Evolutionary conservation across 1,284 basidiomycete genomes (phyloP).

Genomic region (Boletus semigastroideus): DNA sequence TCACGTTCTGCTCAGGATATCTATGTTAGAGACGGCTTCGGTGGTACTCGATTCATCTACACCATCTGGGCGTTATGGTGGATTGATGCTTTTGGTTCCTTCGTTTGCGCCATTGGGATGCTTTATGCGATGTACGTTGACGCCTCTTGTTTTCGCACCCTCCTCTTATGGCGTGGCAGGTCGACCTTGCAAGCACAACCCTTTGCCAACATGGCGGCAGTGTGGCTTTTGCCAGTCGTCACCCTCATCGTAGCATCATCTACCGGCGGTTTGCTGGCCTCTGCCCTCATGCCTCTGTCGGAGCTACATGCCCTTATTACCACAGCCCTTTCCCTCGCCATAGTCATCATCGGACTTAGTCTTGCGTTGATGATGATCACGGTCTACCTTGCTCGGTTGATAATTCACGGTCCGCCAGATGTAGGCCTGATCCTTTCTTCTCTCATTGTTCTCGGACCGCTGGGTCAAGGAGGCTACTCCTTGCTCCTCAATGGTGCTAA

Average conservation of each 20-base stretch:
- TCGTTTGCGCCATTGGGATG: conserved; percentile 54
- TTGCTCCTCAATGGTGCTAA: conserved; percentile 51
- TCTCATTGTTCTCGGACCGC: conserved; percentile 43
- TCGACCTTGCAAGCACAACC: conserved; percentile 54
- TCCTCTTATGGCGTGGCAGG: conserved; percentile 33
- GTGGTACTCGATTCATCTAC: conserved; percentile 46
- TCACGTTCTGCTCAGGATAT: conserved; percentile 15
- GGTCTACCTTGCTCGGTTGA: conserved; percentile 42
- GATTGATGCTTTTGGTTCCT: conserved; percentile 49
- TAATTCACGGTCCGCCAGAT: conserved; percentile 41
- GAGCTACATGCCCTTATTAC: conserved; percentile 48
- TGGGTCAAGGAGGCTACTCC: conserved; percentile 54
- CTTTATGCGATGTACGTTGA: conserved; percentile 52
- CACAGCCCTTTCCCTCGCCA: conserved; percentile 47
- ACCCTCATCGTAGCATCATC: conserved; percentile 61
- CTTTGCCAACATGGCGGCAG: conserved; percentile 44
- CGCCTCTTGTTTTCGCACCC: not conserved
- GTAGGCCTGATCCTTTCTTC: conserved; percentile 46
- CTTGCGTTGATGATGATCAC: conserved; percentile 48
- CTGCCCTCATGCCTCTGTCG: conserved; percentile 40
- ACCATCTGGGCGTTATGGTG: conserved; percentile 65
- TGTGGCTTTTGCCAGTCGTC: conserved; percentile 64
- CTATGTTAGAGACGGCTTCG: conserved; percentile 40
- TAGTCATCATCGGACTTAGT: conserved; percentile 54
- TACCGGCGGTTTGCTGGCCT: conserved; percentile 53